Conservation (phyloP, 2,329 filamentous ascomycete genomes). For the Chalara sp. region DNA sequence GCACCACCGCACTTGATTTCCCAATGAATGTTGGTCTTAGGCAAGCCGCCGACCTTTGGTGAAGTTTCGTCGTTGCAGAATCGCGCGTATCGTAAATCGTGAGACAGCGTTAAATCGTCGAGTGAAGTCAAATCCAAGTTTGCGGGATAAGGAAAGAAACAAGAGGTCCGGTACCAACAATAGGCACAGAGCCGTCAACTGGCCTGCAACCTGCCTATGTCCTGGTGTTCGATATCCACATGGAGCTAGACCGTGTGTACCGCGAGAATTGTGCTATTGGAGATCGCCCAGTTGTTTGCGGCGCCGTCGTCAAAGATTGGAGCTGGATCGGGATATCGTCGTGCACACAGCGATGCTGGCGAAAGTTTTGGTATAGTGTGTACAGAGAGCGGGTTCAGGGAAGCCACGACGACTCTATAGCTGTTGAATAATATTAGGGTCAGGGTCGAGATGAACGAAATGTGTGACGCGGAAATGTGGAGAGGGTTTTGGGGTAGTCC, state of each 20-base stretch:
- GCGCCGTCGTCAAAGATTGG: conserved; percentile 12
- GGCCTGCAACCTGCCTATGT: conserved; percentile 20
- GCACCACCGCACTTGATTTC: conserved; percentile 5
- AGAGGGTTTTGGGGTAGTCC: too few relatives aligned
- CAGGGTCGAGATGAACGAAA: too few relatives aligned
- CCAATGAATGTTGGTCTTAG: conserved; percentile 12
- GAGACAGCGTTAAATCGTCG: conserved; percentile 2
- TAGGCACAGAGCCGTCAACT: conserved; percentile 19
- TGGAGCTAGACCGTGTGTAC: conserved; percentile 20
- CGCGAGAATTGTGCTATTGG: conserved; percentile 14
- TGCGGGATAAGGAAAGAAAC: conserved; percentile 5
- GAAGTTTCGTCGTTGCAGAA: conserved; percentile 4
- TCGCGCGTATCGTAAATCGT: conserved; percentile 4
- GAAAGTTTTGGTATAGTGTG: too few relatives aligned
- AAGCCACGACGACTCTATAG: too few relatives aligned
- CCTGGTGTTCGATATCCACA: conserved; percentile 18
- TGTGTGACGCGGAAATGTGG: too few relatives aligned
- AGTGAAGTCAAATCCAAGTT: conserved; percentile 1
- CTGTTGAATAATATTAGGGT: too few relatives aligned
- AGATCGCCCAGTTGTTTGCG: conserved; percentile 18
- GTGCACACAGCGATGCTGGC: too few relatives aligned
- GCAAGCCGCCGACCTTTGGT: conserved; percentile 17
- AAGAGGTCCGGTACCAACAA: conserved; percentile 16
- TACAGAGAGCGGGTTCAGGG: too few relatives aligned
- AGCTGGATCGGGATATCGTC: conserved; percentile 4